Conservation (phyloP, 345 rosid species). For the Populus alba region DNA sequence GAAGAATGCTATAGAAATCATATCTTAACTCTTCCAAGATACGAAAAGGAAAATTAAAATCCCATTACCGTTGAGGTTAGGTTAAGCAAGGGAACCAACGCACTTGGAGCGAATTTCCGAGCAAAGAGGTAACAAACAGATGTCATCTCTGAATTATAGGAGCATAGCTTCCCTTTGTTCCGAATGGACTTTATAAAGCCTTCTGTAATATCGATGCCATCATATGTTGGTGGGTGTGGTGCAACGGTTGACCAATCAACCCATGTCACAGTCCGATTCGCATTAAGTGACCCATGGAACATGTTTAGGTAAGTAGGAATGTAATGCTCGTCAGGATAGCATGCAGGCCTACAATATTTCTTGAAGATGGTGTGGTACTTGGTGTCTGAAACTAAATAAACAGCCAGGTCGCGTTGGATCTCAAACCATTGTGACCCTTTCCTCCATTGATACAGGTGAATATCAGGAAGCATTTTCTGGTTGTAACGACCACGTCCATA, state of each 20-base stretch:
- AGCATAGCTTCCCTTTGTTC: conserved; percentile 58
- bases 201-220: conserved; percentile 52
- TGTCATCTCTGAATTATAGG: conserved; percentile 59
- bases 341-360: conserved; percentile 77
- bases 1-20: background rate
- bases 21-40: background rate
- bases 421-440: conserved; percentile 98
- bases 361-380: conserved; percentile 65
- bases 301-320: conserved; percentile 79
- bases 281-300: conserved; percentile 62
- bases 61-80: conserved; percentile 65
- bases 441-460: conserved; percentile 78
- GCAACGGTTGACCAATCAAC: conserved; percentile 91
- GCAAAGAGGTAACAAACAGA: conserved; percentile 81
- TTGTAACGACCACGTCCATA: conserved; percentile 92
- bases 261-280: conserved; percentile 82
- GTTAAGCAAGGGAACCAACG: conserved; percentile 70
- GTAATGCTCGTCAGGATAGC: conserved; percentile 95
- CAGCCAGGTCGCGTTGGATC: conserved; percentile 64
- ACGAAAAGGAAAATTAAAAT: conserved; percentile 28
- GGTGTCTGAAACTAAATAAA: conserved; percentile 59
- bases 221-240: conserved; percentile 74
- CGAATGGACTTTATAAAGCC: conserved; percentile 61
- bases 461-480: conserved; percentile 78
- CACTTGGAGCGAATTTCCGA: conserved; percentile 74